Evolutionary conservation across 495 filamentous ascomycete species (phyloP).

Genomic region (Neurospora sp.): DNA sequence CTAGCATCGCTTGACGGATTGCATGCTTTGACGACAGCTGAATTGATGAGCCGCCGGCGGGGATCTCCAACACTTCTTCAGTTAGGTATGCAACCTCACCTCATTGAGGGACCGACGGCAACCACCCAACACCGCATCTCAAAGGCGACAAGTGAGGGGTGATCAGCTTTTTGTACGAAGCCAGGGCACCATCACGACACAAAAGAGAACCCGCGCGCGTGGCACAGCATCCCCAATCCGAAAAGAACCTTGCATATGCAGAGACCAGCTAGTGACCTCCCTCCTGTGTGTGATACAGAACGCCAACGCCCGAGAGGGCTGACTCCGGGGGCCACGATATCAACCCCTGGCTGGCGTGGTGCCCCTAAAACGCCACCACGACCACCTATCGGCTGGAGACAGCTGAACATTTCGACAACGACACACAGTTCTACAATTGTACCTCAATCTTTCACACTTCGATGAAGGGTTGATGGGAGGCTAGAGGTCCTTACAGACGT

Average conservation of each 20-base stretch:
- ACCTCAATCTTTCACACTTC: not conserved
- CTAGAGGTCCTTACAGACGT: not conserved
- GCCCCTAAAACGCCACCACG: not conserved
- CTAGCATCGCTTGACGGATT: not conserved
- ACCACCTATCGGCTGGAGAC: not conserved
- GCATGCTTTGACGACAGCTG: too few relatives aligned
- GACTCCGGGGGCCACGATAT: not conserved
- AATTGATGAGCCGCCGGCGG: not conserved
- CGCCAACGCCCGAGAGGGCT: not conserved
- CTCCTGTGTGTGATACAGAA: not conserved
- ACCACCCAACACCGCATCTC: too few relatives aligned
- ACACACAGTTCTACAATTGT: not conserved
- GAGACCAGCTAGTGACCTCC: not conserved
- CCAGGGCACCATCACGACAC: not conserved
- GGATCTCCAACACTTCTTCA: not conserved
- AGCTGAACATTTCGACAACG: not conserved
- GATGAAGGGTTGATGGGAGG: not conserved
- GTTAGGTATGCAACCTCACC: not conserved
- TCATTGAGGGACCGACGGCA: not conserved
- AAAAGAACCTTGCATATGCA: conserved; percentile 7
- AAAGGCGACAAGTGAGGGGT: not conserved
- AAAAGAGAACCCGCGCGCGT: not conserved
- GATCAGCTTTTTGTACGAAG: not conserved
- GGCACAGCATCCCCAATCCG: conserved; percentile 1
- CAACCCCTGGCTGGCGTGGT: not conserved